Base-by-base conservation (phyloP, 208 protist genomes). In the Trypanosoma brucei region DNA sequence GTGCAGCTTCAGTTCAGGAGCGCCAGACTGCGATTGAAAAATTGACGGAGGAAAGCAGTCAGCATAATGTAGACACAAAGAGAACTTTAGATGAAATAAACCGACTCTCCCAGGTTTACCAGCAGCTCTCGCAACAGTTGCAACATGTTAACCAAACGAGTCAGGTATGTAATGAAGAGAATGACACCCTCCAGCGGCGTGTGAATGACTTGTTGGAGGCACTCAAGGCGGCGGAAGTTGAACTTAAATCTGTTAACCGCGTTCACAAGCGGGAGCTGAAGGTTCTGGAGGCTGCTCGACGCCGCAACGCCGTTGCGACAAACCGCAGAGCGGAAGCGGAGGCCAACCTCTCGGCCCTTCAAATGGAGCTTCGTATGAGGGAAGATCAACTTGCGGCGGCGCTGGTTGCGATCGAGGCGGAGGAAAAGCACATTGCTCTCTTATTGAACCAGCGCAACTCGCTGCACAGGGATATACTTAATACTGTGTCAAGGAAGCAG, bases 91-190 rank as follows among this genome's bases (percentile, higher is more conserved):
- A 68, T 3, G 76, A 91, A 59, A 88, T 73, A 30, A 70, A 79
- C 54, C 62, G 59, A 30, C 75, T 91, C 8, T 70, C 78, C 37
- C 93, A 97, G 66, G 78, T 89, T 65, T 92, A 90, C 68, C 88
- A 96, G 62, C 72, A 59, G 2, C 78, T 96, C 33, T 76, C 73
- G 55, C 76, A 82, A 40, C 79, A 93, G 70, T 75, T 80, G 55
- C 84, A 91, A 58, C 79, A 94, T 69, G 75, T 87, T 34, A 80
- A 93, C 57, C 81, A 79, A 31, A 76, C 93, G 1, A 72, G 97
- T 65, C 88, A 98, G 72, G 83, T 88, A 48, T 88, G 90, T 60
- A 91, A 91, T 51, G 81, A 98, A 65, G 86, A 92, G 42, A 90
- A 92, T 57, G 81, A 92, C 52, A 58, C 66, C 30, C 66, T 91